Conservation (phyloP, 306 rosid species). For the Begonia peltatifolia region DNA sequence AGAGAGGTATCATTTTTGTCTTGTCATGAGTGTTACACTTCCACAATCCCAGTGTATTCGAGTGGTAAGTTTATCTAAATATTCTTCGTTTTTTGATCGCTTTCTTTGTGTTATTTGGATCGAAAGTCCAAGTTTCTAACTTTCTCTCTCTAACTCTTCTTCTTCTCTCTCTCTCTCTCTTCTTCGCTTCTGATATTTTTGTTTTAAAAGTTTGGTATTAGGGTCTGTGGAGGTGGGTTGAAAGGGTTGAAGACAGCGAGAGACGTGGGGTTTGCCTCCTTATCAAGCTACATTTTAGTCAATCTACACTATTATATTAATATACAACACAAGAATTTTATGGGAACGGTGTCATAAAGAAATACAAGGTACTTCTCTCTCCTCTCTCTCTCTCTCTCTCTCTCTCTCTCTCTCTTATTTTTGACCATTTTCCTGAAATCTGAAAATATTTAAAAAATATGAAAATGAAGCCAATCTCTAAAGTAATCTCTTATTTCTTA, state of each 20-base stretch:
- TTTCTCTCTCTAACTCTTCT: background rate
- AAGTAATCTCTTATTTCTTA: no score
- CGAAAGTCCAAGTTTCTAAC: background rate
- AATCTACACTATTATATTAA: constrained; percentile 35
- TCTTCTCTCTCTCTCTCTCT: background rate
- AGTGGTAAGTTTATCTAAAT: no score
- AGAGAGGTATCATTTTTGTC: background rate
- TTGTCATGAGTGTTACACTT: background rate
- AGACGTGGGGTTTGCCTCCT: constrained; percentile 68
- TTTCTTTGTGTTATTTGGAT: no score
- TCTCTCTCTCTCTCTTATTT: background rate
- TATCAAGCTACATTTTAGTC: constrained; percentile 62
- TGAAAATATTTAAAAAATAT: background rate
- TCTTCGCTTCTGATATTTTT: constrained; percentile 6
- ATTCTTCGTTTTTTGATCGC: no score
- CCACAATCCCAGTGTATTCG: no score
- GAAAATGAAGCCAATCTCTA: no score
- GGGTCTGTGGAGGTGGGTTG: background rate
- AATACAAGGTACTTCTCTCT: constrained; percentile 10
- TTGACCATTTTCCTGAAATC: background rate
- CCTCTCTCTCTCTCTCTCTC: background rate
- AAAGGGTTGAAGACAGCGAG: constrained; percentile 27
- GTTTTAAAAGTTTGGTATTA: background rate
- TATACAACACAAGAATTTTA: constrained; percentile 29
- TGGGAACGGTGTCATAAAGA: constrained; percentile 32